Conservation (phyloP, 768 basidiomycete genomes). For the Hericium coralloides region DNA sequence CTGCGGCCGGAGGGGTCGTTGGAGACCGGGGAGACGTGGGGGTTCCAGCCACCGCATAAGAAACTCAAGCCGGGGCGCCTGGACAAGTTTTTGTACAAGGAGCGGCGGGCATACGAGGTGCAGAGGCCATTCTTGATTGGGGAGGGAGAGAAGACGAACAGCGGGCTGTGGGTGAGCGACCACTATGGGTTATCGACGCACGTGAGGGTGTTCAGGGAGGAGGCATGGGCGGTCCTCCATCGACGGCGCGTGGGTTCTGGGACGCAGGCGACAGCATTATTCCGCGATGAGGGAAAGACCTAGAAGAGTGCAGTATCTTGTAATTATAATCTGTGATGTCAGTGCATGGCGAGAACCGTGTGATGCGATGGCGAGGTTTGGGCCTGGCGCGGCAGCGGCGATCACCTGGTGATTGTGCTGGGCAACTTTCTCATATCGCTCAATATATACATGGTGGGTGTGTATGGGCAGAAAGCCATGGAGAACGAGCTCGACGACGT, state of each 20-base stretch:
- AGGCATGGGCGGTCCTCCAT: no score
- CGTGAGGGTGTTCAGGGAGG: no score
- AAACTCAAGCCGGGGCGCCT: slow-evolving; percentile 44
- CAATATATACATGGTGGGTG: no score
- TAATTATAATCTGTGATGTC: no score
- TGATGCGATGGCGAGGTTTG: no score
- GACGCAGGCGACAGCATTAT: neutral
- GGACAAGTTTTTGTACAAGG: slow-evolving; percentile 58
- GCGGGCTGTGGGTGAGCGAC: slow-evolving; percentile 51
- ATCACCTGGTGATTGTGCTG: no score
- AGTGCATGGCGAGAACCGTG: no score
- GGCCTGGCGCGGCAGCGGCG: no score
- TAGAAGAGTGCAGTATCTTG: no score
- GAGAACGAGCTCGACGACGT: no score
- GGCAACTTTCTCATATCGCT: no score
- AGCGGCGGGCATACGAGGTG: slow-evolving; percentile 39
- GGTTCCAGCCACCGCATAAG: slow-evolving; percentile 40
- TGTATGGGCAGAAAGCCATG: no score
- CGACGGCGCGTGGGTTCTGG: neutral
- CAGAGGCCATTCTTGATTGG: slow-evolving; percentile 50
- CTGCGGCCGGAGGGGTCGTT: slow-evolving; percentile 29
- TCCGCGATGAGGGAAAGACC: neutral
- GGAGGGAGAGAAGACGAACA: slow-evolving; percentile 35
- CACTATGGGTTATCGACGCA: slow-evolving; percentile 46
- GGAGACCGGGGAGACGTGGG: slow-evolving; percentile 56